A percentile compares a stretch with the other conserved stretches of the same genome.
phyloP scores from a whole-genome alignment of 192 early-diverging fungal genomes.

The Linnemannia exigua region DNA sequence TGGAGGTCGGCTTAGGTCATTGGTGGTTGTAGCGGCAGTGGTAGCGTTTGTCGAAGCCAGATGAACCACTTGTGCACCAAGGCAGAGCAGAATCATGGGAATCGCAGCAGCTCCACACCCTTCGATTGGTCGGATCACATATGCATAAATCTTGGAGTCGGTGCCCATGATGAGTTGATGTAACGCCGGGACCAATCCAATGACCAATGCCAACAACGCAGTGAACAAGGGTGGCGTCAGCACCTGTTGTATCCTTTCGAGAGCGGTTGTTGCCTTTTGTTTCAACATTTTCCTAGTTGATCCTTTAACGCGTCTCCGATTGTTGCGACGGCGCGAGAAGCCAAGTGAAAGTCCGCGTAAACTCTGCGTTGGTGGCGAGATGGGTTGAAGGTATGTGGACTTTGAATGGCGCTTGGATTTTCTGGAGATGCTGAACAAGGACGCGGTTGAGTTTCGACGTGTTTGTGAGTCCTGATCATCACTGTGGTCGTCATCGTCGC shows the following conservation, averaged over 20 bases:
- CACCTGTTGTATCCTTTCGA: slow-evolving; percentile 42
- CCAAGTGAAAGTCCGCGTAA: background rate
- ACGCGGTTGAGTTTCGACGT: background rate
- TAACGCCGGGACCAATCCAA: slow-evolving; percentile 77
- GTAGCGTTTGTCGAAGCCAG: slow-evolving; percentile 15
- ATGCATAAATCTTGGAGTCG: slow-evolving; percentile 67
- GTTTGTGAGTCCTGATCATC: background rate
- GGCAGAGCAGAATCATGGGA: slow-evolving; percentile 81
- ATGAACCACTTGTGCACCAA: slow-evolving; percentile 75
- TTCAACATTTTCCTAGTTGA: slow-evolving; percentile 10
- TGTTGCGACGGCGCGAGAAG: background rate
- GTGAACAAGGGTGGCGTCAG: slow-evolving; percentile 84
- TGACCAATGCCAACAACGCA: slow-evolving; percentile 72
- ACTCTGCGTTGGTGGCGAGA: background rate
- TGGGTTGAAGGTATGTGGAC: slow-evolving; percentile 18
- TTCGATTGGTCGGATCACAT: slow-evolving; percentile 76
- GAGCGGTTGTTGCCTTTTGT: slow-evolving; percentile 2
- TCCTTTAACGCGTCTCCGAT: background rate
- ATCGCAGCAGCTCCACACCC: slow-evolving; percentile 85
- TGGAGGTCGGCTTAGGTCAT: background rate
- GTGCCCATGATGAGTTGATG: slow-evolving; percentile 72
- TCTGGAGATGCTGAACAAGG: background rate
- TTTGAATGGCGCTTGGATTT: background rate
- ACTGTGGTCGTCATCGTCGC: background rate
- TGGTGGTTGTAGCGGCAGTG: too few relatives aligned